A percentile compares a stretch with the other conserved stretches of the same genome.
Conservation (phyloP, 306 rosid species). For the Clitoria ternatea region DNA sequence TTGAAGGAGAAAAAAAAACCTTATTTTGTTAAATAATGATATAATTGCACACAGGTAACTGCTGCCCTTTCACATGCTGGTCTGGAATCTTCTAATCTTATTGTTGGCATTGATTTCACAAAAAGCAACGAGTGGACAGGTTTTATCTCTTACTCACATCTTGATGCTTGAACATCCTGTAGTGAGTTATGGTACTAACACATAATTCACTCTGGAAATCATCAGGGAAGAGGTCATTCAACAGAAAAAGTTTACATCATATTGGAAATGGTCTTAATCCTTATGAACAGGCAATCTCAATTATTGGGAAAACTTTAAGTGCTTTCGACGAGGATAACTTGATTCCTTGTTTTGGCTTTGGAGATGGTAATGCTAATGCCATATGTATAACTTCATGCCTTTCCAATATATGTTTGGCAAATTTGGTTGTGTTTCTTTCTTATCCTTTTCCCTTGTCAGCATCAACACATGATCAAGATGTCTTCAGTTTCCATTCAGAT, state of each 20-base stretch:
- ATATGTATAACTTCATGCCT: constrained; percentile 2
- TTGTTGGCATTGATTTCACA: constrained; percentile 92
- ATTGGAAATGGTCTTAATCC: constrained; percentile 66
- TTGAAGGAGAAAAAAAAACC: background rate
- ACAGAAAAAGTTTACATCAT: constrained; percentile 77
- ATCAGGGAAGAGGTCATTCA: constrained; percentile 77
- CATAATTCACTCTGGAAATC: constrained; percentile 4
- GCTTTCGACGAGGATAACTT: constrained; percentile 79
- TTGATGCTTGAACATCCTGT: constrained; percentile 19
- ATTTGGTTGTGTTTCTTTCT: constrained; percentile 15
- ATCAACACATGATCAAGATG: constrained; percentile 78
- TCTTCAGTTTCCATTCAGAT: constrained; percentile 64
- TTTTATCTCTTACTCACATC: constrained; percentile 16
- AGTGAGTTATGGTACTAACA: constrained; percentile 3
- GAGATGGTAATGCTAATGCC: constrained; percentile 59
- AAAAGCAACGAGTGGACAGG: constrained; percentile 99
- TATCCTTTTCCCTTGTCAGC: constrained; percentile 31
- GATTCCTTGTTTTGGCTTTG: constrained; percentile 94
- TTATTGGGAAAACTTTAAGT: constrained; percentile 74
- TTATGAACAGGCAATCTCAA: constrained; percentile 79
- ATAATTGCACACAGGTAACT: constrained; percentile 56
- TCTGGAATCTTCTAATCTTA: constrained; percentile 85
- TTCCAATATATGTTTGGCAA: background rate
- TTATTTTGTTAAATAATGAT: constrained; percentile 27
- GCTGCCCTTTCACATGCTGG: constrained; percentile 82